Base-by-base conservation (phyloP, 495 filamentous ascomycete species). In the Monascus purpureus region DNA sequence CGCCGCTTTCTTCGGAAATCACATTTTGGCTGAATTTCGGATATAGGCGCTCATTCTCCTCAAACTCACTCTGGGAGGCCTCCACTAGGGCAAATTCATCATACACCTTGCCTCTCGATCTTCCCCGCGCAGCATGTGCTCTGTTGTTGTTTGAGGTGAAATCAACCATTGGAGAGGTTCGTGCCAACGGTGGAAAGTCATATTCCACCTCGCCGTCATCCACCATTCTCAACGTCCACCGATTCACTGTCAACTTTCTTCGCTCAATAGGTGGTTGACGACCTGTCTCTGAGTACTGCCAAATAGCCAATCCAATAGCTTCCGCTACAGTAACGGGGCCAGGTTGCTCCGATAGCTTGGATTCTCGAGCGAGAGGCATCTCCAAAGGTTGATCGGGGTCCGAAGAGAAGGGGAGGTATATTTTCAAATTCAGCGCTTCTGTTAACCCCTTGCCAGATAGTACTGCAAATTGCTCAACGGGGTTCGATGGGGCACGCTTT, bases 181-280 rank as follows among this genome's bases (percentile, higher is more conserved):
- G 70, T 34, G 76, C 74, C 6, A 96, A 61, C 0, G 90, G 73
- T 3, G 86, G 87, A 41, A 99, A 96, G 48, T 99, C 90, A 43
- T 83, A 84, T 42, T 99, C 90, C 2, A 95, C 80, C 46, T 99
- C 90, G 6, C 82, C 87, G 45, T 87, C 82, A 41, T 99, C 90
- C 6, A 95, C 82, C 82, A 99, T 93, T 17, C 86, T 69, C 11
- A 99, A 57, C 7, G 77, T 80, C 88, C 90, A 99, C 46, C 75
- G 72, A 44, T 96, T 96, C 29, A 94, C 80, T 35, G 84, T 88
- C 18, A 80, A 55, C 45, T 84, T 81, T 17, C 73, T 67, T 12
- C 62, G 59, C 2, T 72, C 65, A 8, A 96, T 64, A 2, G 69
- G 33, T 9, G 90, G 92, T 38, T 82, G 70, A 15, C 76, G 62